Base-by-base conservation (phyloP, 257 asterid genomes). In the Handroanthus guayacan region DNA sequence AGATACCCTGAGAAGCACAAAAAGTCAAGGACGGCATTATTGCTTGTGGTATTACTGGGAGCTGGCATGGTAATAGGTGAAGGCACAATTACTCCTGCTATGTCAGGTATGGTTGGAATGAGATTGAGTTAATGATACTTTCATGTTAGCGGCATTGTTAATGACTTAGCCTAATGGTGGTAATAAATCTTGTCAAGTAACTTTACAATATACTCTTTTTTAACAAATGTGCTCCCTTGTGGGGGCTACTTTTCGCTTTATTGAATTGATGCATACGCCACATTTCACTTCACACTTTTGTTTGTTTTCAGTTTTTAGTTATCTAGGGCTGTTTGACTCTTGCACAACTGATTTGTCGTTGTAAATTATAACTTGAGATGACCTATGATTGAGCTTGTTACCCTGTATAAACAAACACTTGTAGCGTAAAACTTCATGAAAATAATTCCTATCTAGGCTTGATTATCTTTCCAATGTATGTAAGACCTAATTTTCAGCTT, bases 41-140 rank as follows among this genome's bases (percentile, higher is more conserved):
- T 88, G 69, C 63, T 88, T 83, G 84, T 86, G 36, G 88, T 87
- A 62, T 84, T 88, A 45, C 76, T 88, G 16, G 93, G 93, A 41
- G 84, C 93, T 78, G 87, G 87, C 36, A 89, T 89, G 92, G 90
- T 89, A 70, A 83, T 85, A 58, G 94, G 91, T 54, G 94, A 89
- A 47, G 91, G 91, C 67, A 88, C 83, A 44, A 77, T 86, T 54
- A 86, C 89, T 71, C 92, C 95, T 81, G 91, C 95, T 41, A 89
- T 87, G 75, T 89, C 92, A 69, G 95, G 94, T 85, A 79, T 69
- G 41, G 39, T 54, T 69, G 56, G 60, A 48, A 57, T 51, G 57
- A 18, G 52, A 34, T 38, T 38, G 17, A 12, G 9, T 31, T 12
- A 45, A 20, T 2, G 48, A 62, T 34, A 11, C 34, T 69, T 66